These are phyloP conservation scores for Peronospora destructor DNA, from an alignment of 352 stramenopile species.

Conservation along the genomic window DNA sequence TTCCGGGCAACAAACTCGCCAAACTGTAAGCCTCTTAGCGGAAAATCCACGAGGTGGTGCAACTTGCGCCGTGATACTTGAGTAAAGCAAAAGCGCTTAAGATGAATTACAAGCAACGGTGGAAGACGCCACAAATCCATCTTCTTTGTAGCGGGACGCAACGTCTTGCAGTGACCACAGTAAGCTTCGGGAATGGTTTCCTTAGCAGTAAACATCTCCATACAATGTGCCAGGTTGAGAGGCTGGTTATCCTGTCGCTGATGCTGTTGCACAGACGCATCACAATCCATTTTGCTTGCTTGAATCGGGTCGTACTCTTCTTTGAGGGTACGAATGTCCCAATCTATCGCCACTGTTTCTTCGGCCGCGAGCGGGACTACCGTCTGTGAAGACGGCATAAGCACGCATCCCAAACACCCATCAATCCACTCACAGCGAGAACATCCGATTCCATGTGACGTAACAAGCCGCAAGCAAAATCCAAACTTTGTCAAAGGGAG, in stretches of 20 bases:
- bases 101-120: slow-evolving; percentile 96
- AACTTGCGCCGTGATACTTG: slow-evolving; percentile 90
- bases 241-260: slow-evolving; percentile 67
- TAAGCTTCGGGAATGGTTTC: slow-evolving; percentile 78
- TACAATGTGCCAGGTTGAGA: slow-evolving; percentile 73
- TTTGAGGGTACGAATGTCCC: slow-evolving; percentile 83
- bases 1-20: slow-evolving; percentile 68
- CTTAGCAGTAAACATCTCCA: slow-evolving; percentile 83
- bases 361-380: slow-evolving; percentile 51
- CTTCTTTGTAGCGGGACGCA: slow-evolving; percentile 90
- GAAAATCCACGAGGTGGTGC: slow-evolving; percentile 94
- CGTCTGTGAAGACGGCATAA: slow-evolving; percentile 45
- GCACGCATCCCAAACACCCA: slow-evolving; percentile 78
- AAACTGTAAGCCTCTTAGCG: slow-evolving; percentile 89
- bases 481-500: slow-evolving; percentile 65
- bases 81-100: slow-evolving; percentile 99
- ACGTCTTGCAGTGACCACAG: slow-evolving; percentile 81
- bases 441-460: slow-evolving; percentile 72
- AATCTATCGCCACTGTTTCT: slow-evolving; percentile 86
- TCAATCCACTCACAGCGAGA: slow-evolving; percentile 86
- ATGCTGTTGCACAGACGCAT: slow-evolving; percentile 59
- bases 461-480: slow-evolving; percentile 80
- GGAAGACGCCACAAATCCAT: slow-evolving; percentile 97
- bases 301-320: slow-evolving; percentile 83
- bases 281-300: slow-evolving; percentile 71